These are phyloP conservation scores for Melaleuca alternifolia DNA, from an alignment of 345 rosid genomes.

Conservation along the genomic window DNA sequence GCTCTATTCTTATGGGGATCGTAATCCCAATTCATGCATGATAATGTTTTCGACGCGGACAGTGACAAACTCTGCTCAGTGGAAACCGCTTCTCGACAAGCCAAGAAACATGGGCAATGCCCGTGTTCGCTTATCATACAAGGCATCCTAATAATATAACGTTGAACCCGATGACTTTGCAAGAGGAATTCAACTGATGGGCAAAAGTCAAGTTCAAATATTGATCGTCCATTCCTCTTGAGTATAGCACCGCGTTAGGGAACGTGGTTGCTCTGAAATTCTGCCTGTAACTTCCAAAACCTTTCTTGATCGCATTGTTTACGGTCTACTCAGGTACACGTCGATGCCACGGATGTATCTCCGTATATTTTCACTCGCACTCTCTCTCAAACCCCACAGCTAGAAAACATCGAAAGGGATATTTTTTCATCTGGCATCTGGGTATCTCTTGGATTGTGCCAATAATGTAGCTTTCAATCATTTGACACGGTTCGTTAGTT, in stretches of 20 bases:
- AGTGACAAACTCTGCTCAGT: neutral
- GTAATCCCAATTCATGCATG: neutral
- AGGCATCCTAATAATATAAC: neutral
- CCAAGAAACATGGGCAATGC: neutral
- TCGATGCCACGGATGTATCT: neutral
- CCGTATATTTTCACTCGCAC: neutral
- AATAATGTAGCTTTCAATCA: neutral
- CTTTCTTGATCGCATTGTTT: neutral
- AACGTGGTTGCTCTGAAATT: neutral
- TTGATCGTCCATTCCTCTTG: neutral
- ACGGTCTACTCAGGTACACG: neutral
- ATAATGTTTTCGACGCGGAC: neutral
- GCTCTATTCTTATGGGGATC: neutral
- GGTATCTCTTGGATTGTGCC: neutral
- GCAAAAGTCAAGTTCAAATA: neutral
- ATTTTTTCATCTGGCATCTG: neutral
- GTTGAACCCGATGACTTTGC: neutral
- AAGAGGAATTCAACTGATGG: neutral
- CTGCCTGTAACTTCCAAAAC: neutral
- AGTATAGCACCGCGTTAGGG: neutral
- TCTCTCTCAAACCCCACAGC: neutral
- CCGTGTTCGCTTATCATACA: neutral
- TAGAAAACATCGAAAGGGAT: neutral
- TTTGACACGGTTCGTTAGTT: neutral
- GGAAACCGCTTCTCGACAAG: neutral